Evolutionary conservation across 179 eudicot genomes (phyloP).

Genomic region (Actinidia chinensis): DNA sequence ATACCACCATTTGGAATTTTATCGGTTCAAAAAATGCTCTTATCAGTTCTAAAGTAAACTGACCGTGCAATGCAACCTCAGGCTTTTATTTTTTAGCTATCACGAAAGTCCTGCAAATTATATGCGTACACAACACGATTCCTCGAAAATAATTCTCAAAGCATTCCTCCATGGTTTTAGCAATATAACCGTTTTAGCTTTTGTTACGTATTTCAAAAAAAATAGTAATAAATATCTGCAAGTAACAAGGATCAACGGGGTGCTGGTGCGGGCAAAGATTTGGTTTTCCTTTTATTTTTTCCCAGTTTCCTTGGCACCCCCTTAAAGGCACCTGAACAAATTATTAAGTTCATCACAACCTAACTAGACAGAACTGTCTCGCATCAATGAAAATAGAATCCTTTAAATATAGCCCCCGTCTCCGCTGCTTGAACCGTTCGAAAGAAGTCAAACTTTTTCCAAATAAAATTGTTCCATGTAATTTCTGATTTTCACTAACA

Average conservation of each 20-base stretch:
- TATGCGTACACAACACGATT: constrained; percentile 70
- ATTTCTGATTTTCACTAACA: constrained; percentile 81
- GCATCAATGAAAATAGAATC: constrained; percentile 90
- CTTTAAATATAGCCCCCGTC: constrained; percentile 61
- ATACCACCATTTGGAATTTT: constrained; percentile 11
- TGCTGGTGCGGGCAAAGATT: not conserved
- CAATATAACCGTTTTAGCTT: constrained; percentile 80
- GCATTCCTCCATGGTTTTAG: constrained; percentile 80
- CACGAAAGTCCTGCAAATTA: constrained; percentile 83
- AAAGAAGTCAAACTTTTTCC: constrained; percentile 75
- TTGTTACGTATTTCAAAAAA: constrained; percentile 33
- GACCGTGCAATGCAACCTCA: constrained; percentile 43
- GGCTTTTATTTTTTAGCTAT: constrained; percentile 78
- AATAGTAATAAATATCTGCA: not conserved
- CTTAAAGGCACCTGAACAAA: not conserved
- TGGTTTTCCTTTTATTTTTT: not conserved
- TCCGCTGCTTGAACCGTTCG: constrained; percentile 42
- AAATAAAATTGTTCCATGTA: constrained; percentile 75
- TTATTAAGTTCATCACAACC: constrained; percentile 39
- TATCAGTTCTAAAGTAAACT: not conserved
- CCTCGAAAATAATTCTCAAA: constrained; percentile 88
- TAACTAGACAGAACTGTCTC: constrained; percentile 85
- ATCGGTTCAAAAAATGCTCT: not conserved
- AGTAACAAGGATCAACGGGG: not conserved
- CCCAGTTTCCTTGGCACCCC: not conserved